Evolutionary conservation across 495 filamentous ascomycete species (phyloP).

Genomic region (Tuber calosporum): DNA sequence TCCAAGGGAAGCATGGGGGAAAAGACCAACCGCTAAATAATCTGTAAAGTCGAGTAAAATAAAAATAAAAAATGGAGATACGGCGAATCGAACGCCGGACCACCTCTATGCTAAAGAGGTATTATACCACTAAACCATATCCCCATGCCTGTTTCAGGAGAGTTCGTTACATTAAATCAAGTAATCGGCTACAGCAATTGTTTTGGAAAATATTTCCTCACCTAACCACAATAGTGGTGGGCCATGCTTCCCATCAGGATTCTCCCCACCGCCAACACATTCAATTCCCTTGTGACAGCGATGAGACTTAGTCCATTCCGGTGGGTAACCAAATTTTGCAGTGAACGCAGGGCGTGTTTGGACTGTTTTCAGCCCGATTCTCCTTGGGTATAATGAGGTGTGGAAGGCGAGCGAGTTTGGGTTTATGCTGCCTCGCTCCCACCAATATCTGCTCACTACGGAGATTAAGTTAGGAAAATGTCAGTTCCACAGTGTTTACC

Average conservation of each 20-base stretch:
- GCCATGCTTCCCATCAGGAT: not conserved
- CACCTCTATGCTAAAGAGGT: slow-evolving; percentile 45
- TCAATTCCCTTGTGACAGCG: not conserved
- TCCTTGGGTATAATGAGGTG: not conserved
- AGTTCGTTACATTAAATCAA: not conserved
- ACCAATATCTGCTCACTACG: not conserved
- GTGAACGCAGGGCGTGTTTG: not conserved
- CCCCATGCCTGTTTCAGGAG: slow-evolving; percentile 5
- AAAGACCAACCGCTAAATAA: not conserved
- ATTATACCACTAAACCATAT: slow-evolving; percentile 45
- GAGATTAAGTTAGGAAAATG: not conserved
- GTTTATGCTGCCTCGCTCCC: not conserved
- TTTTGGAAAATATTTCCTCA: not conserved
- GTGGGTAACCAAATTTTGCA: not conserved
- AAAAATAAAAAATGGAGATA: slow-evolving; percentile 34
- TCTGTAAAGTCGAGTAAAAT: not conserved
- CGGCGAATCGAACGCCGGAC: slow-evolving; percentile 46
- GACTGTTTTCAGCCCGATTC: not conserved
- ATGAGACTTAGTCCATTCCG: not conserved
- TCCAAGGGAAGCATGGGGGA: not conserved
- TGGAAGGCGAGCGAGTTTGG: not conserved
- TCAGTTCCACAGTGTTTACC: not conserved
- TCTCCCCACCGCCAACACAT: not conserved
- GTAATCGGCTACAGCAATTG: not conserved
- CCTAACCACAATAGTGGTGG: not conserved